Conservation (phyloP, 2,329 filamentous ascomycete species). For the Fusarium nematophilum region DNA sequence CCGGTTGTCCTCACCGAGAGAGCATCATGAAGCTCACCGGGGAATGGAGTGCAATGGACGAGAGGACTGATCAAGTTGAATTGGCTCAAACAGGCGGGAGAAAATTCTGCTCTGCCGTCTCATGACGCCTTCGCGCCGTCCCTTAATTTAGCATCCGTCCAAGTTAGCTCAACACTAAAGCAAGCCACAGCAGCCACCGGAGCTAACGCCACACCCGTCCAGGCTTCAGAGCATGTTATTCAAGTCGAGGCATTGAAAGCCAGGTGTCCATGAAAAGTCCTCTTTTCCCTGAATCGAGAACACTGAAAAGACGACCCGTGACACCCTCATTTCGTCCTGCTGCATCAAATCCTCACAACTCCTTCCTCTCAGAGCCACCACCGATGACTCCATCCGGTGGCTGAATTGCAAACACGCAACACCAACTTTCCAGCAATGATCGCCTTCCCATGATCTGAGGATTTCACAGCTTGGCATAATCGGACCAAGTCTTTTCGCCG, state of each 20-base stretch:
- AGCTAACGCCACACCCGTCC: constrained; percentile 30
- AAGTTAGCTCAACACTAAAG: not conserved
- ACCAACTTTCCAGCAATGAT: not conserved
- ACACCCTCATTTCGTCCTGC: too few species aligned
- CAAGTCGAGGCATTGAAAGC: not conserved
- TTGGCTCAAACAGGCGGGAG: not conserved
- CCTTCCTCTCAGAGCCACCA: not conserved
- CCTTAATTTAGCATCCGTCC: not conserved
- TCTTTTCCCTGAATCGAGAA: too few species aligned
- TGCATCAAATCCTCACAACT: not conserved
- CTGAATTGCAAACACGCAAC: constrained; percentile 17
- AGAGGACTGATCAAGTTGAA: too few species aligned
- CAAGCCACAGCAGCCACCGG: not conserved
- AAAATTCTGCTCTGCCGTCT: not conserved
- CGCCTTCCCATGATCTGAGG: constrained; percentile 10
- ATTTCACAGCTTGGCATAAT: constrained; percentile 4
- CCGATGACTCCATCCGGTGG: constrained; percentile 18
- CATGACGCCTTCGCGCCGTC: constrained; percentile 5
- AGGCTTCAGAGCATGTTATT: too few species aligned
- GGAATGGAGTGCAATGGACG: too few species aligned
- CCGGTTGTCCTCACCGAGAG: too few species aligned
- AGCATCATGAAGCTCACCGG: too few species aligned
- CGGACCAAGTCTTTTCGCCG: not conserved
- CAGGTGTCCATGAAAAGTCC: not conserved
- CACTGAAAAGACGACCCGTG: too few species aligned